Base-by-base conservation (phyloP, 208 protist species). In the Trypanosoma mega region DNA sequence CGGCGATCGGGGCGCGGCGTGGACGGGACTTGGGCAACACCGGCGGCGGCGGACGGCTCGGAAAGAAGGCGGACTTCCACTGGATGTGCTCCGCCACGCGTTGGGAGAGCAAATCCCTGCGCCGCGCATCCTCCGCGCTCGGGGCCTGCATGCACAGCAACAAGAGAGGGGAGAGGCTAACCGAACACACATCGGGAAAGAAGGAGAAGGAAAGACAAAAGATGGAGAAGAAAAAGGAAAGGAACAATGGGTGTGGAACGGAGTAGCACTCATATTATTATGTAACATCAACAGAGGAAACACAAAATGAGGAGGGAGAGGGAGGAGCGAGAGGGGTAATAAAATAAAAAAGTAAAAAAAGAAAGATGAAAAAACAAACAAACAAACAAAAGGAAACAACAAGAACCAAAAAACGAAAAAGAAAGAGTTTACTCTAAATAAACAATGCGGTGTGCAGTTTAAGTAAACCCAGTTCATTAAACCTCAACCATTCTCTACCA, bases 11-110 rank as follows among this genome's bases (percentile, higher is more conserved):
- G 58, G 78, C 69, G 1, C 67, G 80, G 5, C 78, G 80, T 20
- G 78, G 79, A 14, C 83, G 71, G n/a, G 53, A 73, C 8, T 81
- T 77, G 0, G 67, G 67, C 4, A 88, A 64, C 47, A 71, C 70
- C 16, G 46, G 54, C 9, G 82, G 88, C 1, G 84, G 78, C 20
- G 85, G 81, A 8, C 88, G 71, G 8, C 80, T 53, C 47, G 76
- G 66, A 61, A 94, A 94, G 63, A 94, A 94, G 3, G 33, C n/a
- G 33, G 60, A 67, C 67, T 94, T 92, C 85, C 88, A 94, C 46
- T 31, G 54, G 21, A 64, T 45, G 54, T 94, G 88, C 51, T 63
- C 69, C 18, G 61, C 77, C 31, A 51, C 34, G 2, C 77, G 76
- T 47, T 74, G 62, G 50, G 63, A 68, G 16, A 74, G 50, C 0